phyloP scores from a whole-genome alignment of 108 stramenopile genomes.

The Cyclotella baltica region DNA sequence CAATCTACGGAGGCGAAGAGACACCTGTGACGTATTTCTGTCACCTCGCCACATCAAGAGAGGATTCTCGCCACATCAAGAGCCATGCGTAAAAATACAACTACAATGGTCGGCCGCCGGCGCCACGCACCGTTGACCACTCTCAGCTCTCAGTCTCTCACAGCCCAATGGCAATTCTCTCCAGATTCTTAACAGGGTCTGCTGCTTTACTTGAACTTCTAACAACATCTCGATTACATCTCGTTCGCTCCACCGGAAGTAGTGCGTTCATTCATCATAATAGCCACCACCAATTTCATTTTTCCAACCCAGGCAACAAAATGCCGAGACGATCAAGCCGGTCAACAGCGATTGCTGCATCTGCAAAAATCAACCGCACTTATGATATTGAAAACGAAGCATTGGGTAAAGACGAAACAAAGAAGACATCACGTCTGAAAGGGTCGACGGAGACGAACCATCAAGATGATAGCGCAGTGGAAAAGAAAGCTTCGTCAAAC shows the following conservation, averaged over 20 bases:
- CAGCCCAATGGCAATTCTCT: too few relatives aligned
- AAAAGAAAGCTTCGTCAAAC: background rate
- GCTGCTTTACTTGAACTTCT: background rate
- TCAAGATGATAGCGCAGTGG: background rate
- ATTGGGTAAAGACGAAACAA: background rate
- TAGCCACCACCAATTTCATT: background rate
- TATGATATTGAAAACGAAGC: conserved; percentile 3
- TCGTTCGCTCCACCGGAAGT: background rate
- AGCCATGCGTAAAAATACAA: too few relatives aligned
- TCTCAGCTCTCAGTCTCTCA: too few relatives aligned
- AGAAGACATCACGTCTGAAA: background rate
- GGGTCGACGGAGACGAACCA: too few relatives aligned
- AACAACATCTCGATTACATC: background rate
- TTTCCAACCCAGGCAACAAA: background rate
- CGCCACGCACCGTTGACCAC: too few relatives aligned
- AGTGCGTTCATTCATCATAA: background rate
- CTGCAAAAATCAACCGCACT: conserved; percentile 1
- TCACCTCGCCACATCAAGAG: too few relatives aligned
- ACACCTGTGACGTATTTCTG: too few relatives aligned
- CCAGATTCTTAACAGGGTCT: too few relatives aligned
- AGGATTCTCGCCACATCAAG: too few relatives aligned
- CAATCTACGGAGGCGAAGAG: too few relatives aligned
- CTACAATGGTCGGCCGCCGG: too few relatives aligned
- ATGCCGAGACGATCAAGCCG: conserved; percentile 33
- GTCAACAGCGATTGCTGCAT: background rate